phyloP scores from a whole-genome alignment of 139 green algal genomes.

The Diplosphaera chodatii region DNA sequence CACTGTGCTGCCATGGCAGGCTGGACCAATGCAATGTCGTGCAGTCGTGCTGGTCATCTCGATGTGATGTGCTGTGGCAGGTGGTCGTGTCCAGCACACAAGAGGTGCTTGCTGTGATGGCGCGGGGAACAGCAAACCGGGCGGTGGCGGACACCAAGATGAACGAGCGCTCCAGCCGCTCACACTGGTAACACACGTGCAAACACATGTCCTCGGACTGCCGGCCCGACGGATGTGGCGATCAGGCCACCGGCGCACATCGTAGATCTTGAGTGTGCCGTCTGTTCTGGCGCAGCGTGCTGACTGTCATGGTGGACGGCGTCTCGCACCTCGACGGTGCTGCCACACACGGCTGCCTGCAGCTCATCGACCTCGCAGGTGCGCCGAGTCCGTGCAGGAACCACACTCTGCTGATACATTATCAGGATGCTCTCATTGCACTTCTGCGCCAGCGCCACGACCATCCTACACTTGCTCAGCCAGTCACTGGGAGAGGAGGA shows the following conservation, averaged over 20 bases:
- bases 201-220: too few species aligned
- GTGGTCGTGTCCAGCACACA: slow-evolving; percentile 48
- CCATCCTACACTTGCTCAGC: too few species aligned
- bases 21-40: too few species aligned
- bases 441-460: too few species aligned
- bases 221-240: too few species aligned
- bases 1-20: too few species aligned
- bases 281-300: too few species aligned
- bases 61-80: slow-evolving; percentile 15
- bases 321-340: slow-evolving; percentile 47
- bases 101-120: slow-evolving; percentile 78
- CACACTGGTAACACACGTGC: too few species aligned
- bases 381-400: not conserved
- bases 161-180: slow-evolving; percentile 85
- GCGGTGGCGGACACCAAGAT: slow-evolving; percentile 77
- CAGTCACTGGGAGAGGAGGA: too few species aligned
- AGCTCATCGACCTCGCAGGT: slow-evolving; percentile 66
- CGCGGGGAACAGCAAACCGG: slow-evolving; percentile 40
- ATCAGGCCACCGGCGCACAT: too few species aligned
- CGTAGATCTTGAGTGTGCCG: too few species aligned
- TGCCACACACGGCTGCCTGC: slow-evolving; percentile 40
- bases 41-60: not conserved
- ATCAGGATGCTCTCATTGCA: too few species aligned
- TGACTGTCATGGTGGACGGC: slow-evolving; percentile 80
- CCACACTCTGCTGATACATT: not conserved